These are phyloP conservation scores for Lasiodiplodia sp. DNA, from an alignment of 2,329 filamentous ascomycete species.

Conservation along the genomic window DNA sequence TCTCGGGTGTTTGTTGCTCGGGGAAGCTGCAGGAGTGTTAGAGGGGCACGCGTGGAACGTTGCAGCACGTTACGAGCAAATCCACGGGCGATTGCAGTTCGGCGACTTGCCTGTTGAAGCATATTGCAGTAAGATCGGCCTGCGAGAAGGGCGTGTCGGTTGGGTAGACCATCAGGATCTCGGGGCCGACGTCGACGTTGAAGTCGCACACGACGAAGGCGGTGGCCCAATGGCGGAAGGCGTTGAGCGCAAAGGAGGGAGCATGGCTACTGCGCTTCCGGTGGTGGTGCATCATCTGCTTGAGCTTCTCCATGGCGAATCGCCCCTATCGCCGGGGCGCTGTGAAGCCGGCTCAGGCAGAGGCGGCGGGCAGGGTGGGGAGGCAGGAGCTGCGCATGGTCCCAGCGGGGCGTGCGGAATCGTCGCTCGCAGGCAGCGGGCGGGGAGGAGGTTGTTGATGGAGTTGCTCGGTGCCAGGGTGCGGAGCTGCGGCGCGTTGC, in stretches of 20 bases:
- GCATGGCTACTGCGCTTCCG: slow-evolving; percentile 20
- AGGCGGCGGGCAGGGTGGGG: neutral
- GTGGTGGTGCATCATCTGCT: slow-evolving; percentile 40
- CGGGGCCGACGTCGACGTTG: slow-evolving; percentile 53
- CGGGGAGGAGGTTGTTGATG: neutral
- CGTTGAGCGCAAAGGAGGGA: slow-evolving; percentile 23
- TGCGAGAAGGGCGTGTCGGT: slow-evolving; percentile 47
- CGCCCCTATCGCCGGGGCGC: slow-evolving; percentile 17
- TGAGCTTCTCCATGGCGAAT: slow-evolving; percentile 44
- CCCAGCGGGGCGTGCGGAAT: neutral
- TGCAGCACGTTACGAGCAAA: neutral
- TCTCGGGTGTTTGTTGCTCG: slow-evolving; percentile 52
- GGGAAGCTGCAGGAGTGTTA: slow-evolving; percentile 44
- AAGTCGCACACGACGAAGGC: slow-evolving; percentile 54
- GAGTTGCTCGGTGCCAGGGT: slow-evolving; percentile 2
- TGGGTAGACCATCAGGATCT: slow-evolving; percentile 52
- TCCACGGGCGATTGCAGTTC: neutral
- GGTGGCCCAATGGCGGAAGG: slow-evolving; percentile 50
- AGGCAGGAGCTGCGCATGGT: slow-evolving; percentile 20
- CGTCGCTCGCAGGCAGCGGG: neutral
- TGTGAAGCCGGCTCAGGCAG: slow-evolving; percentile 7
- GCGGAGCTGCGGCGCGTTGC: slow-evolving; percentile 1
- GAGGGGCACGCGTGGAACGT: neutral
- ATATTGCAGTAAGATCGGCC: slow-evolving; percentile 50
- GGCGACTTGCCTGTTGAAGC: slow-evolving; percentile 49